phyloP scores from a whole-genome alignment of 2,329 filamentous ascomycete species.

The Scorias spongiosa region DNA sequence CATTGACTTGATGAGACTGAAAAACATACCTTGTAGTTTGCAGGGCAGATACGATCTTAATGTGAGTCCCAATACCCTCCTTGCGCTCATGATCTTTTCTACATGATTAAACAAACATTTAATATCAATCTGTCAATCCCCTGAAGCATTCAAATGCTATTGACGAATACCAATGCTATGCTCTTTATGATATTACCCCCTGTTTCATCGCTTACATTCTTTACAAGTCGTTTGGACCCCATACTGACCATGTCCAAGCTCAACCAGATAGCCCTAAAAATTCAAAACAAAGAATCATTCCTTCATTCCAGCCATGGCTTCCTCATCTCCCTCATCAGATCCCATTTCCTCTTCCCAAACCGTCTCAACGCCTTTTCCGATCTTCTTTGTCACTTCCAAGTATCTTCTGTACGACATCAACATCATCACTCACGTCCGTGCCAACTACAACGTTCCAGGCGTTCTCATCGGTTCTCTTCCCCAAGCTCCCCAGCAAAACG shows the following conservation, averaged over 20 bases:
- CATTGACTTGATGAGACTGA: no score
- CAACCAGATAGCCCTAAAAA: background rate
- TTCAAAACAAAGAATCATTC: conserved; percentile 2
- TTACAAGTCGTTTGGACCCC: no score
- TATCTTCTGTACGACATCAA: conserved; percentile 85
- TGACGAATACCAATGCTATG: conserved; percentile 39
- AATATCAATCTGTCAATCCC: conserved; percentile 66
- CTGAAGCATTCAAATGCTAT: conserved; percentile 43
- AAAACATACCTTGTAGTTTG: no score
- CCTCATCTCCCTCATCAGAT: conserved; percentile 16
- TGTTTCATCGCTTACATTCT: no score
- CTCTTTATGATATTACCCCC: conserved; percentile 20
- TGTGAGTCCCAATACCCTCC: conserved; percentile 2
- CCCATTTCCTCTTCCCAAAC: conserved; percentile 2
- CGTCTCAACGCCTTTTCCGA: conserved; percentile 49
- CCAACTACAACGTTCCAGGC: conserved; percentile 69
- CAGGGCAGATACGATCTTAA: background rate
- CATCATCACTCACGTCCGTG: conserved; percentile 61
- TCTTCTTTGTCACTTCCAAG: conserved; percentile 63
- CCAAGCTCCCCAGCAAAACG: conserved; percentile 85
- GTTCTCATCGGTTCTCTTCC: conserved; percentile 77
- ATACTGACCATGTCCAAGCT: background rate
- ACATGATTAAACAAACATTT: conserved; percentile 46
- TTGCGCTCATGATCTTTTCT: background rate
- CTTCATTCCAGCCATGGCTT: conserved; percentile 11